Evolutionary conservation across 176 grass and related monocot species (phyloP).

Genomic region (Chloris gayana): DNA sequence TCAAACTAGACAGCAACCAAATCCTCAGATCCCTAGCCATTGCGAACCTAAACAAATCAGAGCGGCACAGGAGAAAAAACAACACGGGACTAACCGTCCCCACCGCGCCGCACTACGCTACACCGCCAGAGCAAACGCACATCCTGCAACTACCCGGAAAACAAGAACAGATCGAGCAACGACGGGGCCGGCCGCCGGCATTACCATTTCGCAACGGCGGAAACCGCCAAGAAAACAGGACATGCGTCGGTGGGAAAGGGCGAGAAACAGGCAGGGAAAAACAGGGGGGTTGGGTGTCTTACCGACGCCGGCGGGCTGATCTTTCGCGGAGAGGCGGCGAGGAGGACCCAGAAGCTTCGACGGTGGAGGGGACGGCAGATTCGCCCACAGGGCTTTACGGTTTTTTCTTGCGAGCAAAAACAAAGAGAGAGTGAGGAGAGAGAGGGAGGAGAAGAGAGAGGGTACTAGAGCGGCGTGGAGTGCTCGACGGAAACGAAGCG

Average conservation of each 20-base stretch:
- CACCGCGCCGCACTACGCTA: not conserved
- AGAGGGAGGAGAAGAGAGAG: not conserved
- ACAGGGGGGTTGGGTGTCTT: not conserved
- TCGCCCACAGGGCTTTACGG: not conserved
- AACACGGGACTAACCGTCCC: not conserved
- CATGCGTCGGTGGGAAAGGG: not conserved
- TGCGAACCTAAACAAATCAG: not conserved
- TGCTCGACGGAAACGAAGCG: not conserved
- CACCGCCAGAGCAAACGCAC: not conserved
- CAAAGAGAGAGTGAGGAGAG: not conserved
- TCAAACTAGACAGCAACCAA: not conserved
- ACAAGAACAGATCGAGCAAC: not conserved
- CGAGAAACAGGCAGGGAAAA: not conserved
- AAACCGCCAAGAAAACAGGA: not conserved
- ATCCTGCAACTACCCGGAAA: not conserved
- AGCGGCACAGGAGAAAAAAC: not conserved
- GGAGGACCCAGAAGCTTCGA: conserved; percentile 23
- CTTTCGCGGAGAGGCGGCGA: not conserved
- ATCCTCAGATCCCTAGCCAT: conserved; percentile 34
- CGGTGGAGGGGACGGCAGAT: conserved; percentile 21
- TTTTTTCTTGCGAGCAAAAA: conserved; percentile 41
- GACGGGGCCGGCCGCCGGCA: not conserved
- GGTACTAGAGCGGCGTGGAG: conserved; percentile 31
- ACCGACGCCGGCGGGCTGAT: not conserved
- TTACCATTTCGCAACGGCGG: not conserved